These are phyloP conservation scores for Barbarea vulgaris DNA, from an alignment of 345 rosid species.

Conservation along the genomic window DNA sequence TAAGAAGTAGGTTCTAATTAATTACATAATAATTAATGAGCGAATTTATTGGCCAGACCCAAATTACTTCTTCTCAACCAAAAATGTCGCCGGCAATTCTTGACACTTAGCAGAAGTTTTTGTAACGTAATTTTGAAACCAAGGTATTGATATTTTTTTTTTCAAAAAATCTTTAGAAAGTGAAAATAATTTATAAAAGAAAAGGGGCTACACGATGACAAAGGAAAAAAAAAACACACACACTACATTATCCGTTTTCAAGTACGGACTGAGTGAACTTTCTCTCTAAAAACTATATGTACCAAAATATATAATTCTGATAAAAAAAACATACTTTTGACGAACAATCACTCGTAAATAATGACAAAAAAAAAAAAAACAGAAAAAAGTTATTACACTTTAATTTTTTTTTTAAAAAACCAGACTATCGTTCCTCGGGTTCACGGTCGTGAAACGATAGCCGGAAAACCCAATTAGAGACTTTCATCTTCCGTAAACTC, in stretches of 20 bases:
- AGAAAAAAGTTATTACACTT: conserved; percentile 7
- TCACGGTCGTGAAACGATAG: conserved; percentile 62
- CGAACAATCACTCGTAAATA: conserved; percentile 32
- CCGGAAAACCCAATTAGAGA: conserved; percentile 74
- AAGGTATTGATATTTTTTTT: neutral
- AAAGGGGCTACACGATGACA: neutral
- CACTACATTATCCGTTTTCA: conserved; percentile 30
- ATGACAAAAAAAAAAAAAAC: conserved; percentile 3
- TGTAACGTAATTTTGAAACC: conserved; percentile 19
- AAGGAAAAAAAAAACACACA: neutral
- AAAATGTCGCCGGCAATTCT: conserved; percentile 23
- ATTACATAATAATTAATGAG: conserved; percentile 18
- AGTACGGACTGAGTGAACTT: conserved; percentile 27
- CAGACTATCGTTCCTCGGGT: conserved; percentile 55
- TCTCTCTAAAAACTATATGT: conserved; percentile 1
- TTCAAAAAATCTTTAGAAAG: neutral
- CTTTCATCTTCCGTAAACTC: conserved; percentile 48
- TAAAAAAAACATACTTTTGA: neutral
- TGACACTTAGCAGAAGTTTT: conserved; percentile 26
- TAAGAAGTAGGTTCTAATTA: conserved; percentile 18
- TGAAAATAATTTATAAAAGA: conserved; percentile 4
- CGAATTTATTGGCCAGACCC: conserved; percentile 33
- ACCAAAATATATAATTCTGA: conserved; percentile 26
- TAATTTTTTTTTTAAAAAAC: neutral
- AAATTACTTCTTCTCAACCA: conserved; percentile 34